A percentile compares a stretch with the other conserved stretches of the same genome.
Evolutionary conservation across 2,329 filamentous ascomycete species (phyloP).

Genomic region (Aspergillus tubingensis): DNA sequence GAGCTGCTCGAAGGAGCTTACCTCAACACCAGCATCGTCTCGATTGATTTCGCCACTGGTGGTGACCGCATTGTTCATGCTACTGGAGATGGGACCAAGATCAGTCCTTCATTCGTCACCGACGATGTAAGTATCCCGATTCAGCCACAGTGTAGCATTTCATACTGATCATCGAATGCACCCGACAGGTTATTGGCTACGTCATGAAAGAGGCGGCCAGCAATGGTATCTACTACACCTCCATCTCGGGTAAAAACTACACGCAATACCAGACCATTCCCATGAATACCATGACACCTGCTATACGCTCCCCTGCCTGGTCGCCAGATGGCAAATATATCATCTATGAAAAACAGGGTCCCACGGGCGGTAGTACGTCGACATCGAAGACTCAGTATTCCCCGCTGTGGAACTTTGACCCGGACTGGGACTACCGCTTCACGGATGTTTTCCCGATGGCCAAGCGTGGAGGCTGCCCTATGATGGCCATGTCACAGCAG

Average conservation of each 20-base stretch:
- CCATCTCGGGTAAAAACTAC: too few species aligned
- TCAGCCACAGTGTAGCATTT: too few species aligned
- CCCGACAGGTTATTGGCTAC: slow-evolving; percentile 17
- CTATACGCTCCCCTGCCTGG: slow-evolving; percentile 30
- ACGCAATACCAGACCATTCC: neutral
- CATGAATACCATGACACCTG: slow-evolving; percentile 4
- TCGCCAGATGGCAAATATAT: slow-evolving; percentile 34
- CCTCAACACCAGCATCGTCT: slow-evolving; percentile 26
- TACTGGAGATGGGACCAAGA: too few species aligned
- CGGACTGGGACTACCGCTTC: slow-evolving; percentile 47
- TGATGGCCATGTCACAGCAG: too few species aligned
- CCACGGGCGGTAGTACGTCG: slow-evolving; percentile 19
- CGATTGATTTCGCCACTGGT: slow-evolving; percentile 45
- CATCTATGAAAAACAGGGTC: slow-evolving; percentile 25
- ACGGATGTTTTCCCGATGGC: slow-evolving; percentile 47
- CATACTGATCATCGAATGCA: too few species aligned
- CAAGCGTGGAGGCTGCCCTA: slow-evolving; percentile 14
- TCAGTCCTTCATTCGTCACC: too few species aligned
- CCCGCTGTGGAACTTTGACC: slow-evolving; percentile 43
- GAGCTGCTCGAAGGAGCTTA: slow-evolving; percentile 12
- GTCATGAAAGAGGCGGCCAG: slow-evolving; percentile 22
- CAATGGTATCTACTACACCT: slow-evolving; percentile 35
- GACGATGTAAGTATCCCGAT: too few species aligned
- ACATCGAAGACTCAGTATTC: slow-evolving; percentile 38
- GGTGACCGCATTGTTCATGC: slow-evolving; percentile 28